Conservation (phyloP, 345 rosid genomes). For the Eucalyptus pauciflora region DNA sequence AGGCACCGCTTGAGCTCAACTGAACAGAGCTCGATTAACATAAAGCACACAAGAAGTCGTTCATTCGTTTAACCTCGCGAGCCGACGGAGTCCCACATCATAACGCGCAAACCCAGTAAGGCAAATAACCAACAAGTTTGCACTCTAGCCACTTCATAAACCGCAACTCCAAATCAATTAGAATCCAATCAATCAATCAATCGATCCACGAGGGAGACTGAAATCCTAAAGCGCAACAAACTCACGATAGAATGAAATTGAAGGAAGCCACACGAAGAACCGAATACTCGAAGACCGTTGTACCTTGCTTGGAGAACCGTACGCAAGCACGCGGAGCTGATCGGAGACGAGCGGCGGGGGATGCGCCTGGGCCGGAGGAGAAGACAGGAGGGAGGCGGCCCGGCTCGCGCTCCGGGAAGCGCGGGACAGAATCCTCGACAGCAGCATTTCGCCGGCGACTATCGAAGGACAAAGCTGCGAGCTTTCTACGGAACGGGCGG, state of each 20-base stretch:
- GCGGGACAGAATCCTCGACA: conserved; percentile 42
- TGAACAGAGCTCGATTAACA: neutral
- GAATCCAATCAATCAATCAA: neutral
- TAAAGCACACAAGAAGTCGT: neutral
- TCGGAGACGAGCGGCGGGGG: conserved; percentile 5
- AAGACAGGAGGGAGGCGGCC: conserved; percentile 26
- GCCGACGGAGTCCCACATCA: neutral
- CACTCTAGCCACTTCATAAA: neutral
- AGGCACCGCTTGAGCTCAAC: neutral
- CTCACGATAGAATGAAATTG: neutral
- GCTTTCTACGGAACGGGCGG: neutral
- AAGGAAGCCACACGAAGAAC: neutral
- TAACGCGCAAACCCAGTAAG: neutral
- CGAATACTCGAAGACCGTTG: neutral
- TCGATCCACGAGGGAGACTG: neutral
- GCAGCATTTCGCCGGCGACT: conserved; percentile 16
- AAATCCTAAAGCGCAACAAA: neutral
- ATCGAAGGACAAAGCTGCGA: neutral
- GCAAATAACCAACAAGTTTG: neutral
- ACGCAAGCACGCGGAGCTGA: conserved; percentile 22
- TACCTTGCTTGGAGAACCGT: conserved; percentile 25
- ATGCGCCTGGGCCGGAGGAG: conserved; percentile 10
- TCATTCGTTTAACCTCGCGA: neutral
- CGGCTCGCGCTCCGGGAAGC: conserved; percentile 30
- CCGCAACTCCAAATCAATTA: neutral